Conservation (phyloP, 2,329 filamentous ascomycete species). For the Penicillium sp. region DNA sequence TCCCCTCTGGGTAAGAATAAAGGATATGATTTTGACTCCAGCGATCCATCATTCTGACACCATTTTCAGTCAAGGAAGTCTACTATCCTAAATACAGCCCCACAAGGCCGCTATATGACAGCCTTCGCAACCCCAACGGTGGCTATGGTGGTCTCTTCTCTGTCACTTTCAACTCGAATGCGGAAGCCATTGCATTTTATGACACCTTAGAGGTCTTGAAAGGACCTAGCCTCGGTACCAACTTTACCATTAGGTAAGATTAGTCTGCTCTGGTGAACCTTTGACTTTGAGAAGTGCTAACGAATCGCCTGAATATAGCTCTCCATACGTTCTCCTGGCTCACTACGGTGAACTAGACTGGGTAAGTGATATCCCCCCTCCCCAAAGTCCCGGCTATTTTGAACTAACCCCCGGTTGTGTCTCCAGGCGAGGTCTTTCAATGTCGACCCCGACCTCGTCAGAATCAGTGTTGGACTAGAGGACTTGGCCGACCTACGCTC, state of each 20-base stretch:
- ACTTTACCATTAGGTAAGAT: slow-evolving; percentile 76
- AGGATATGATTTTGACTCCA: background rate
- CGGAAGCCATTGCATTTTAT: slow-evolving; percentile 77
- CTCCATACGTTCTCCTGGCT: slow-evolving; percentile 86
- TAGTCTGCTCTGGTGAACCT: background rate
- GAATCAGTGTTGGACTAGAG: slow-evolving; percentile 89
- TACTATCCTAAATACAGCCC: slow-evolving; percentile 83
- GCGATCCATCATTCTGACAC: background rate
- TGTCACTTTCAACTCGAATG: slow-evolving; percentile 70
- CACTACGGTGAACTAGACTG: slow-evolving; percentile 93
- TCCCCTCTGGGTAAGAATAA: slow-evolving; percentile 54
- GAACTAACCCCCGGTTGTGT: slow-evolving; percentile 13
- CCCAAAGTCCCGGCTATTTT: background rate
- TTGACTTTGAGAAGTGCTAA: background rate
- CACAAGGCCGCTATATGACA: slow-evolving; percentile 73
- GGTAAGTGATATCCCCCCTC: slow-evolving; percentile 49
- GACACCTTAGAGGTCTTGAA: slow-evolving; percentile 86
- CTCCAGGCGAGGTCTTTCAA: slow-evolving; percentile 70
- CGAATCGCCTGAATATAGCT: slow-evolving; percentile 48
- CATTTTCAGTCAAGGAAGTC: slow-evolving; percentile 66
- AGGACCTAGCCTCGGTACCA: slow-evolving; percentile 91
- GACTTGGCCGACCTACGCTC: slow-evolving; percentile 66
- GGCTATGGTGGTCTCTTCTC: slow-evolving; percentile 91
- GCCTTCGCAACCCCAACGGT: slow-evolving; percentile 68
- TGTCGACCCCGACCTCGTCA: slow-evolving; percentile 75